Evolutionary conservation across 2,329 filamentous ascomycete genomes (phyloP), one percentile per base, ranked within the genome.

Genomic region (Dothideomycetes sp.): DNA sequence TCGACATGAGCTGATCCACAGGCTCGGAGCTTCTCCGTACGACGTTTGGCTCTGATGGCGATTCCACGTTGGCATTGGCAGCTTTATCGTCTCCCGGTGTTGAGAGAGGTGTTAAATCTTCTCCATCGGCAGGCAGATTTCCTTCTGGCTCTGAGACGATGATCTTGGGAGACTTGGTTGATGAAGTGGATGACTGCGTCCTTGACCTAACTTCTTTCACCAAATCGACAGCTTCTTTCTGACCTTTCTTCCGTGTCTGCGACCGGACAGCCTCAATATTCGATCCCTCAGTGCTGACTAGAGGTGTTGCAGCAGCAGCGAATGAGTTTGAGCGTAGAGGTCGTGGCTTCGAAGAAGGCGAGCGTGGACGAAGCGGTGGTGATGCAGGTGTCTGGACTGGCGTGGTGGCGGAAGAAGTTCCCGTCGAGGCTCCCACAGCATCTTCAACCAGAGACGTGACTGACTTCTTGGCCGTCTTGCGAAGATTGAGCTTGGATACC

Each of bases 281-380:
- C 1, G 75, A 70, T 23, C 73, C 69, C 51, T 86, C 80, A 1
- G 79, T 77, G 20, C 74, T 77, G 5, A 88, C 73, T 15, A 80
- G 65, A 1, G 84, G 80, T 41, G 76, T 71, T 2, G 80, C 72
- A 18, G 73, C 71, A 43, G 67, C 69, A 9, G 76, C 73, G 49
- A 82, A 79, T 0, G 80, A 80, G 25, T 70, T 68, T 2, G 80
- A 75, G 32, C 78, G 68, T 45, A 81, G 67, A 1, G 68, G 65
- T 50, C 69, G 73, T 20, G 78, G 74, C 24, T 68, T 64, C 19
- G 69, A 61, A 17, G 64, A 53, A 19, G 54, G 60, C 10, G 41
- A 22, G 7, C 37, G 33, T 27, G 45, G 22, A 18, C 33, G 29
- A 40, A 35, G 18, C 23, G 41, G 43, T 12, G 45, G 42, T 1